A percentile compares a stretch with the other conserved stretches of the same genome.
Conservation (phyloP, 2,329 filamentous ascomycete genomes). For the Fusarium protoensiforme region DNA sequence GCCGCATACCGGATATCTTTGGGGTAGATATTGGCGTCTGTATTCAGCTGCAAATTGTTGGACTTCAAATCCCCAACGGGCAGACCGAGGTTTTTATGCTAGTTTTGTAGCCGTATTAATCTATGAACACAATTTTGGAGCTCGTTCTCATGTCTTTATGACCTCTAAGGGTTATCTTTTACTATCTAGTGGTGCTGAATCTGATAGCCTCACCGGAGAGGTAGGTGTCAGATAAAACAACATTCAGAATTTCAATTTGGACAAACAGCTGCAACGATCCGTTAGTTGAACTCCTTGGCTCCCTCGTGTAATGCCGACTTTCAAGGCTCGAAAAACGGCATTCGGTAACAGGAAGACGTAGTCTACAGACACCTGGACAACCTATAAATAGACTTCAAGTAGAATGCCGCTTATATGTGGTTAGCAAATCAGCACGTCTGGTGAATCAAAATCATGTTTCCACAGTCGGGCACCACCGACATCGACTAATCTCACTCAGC, state of each 20-base stretch:
- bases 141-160: neutral
- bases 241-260: too few relatives aligned
- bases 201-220: too few relatives aligned
- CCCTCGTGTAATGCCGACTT: neutral
- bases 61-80: neutral
- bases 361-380: neutral
- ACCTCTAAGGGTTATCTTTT: neutral
- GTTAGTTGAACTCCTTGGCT: too few relatives aligned
- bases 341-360: neutral
- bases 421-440: neutral
- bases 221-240: too few relatives aligned
- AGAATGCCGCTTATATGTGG: neutral
- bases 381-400: neutral
- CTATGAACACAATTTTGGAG: neutral
- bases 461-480: neutral
- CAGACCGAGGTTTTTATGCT: neutral
- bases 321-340: neutral
- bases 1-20: neutral
- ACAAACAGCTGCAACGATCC: too few relatives aligned
- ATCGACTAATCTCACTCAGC: neutral
- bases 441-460: neutral
- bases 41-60: neutral
- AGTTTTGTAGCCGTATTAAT: neutral
- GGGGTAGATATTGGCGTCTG: neutral
- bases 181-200: neutral